Evolutionary conservation across 2,329 filamentous ascomycete species (phyloP).

Genomic region (Biscogniauxia sp.): DNA sequence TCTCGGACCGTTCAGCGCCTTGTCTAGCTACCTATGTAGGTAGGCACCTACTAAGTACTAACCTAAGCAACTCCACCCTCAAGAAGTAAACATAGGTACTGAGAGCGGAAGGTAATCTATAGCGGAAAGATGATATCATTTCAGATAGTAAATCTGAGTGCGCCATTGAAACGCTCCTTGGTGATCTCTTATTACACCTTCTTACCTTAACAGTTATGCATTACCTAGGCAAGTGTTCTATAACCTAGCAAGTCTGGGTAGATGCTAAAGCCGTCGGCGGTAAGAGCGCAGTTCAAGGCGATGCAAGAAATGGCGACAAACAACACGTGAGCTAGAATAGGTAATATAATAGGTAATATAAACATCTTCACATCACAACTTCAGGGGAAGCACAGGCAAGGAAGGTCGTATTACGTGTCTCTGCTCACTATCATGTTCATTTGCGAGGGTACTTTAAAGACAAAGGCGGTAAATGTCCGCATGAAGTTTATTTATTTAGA

Average conservation of each 20-base stretch:
- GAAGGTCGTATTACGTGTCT: not conserved
- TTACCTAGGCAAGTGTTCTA: not conserved
- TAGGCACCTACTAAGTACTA: too few species aligned
- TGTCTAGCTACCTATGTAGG: not conserved
- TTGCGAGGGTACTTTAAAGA: not conserved
- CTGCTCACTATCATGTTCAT: not conserved
- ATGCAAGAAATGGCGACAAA: too few species aligned
- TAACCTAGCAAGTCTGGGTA: not conserved
- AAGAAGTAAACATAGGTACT: not conserved
- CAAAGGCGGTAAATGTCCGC: not conserved
- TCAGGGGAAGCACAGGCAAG: not conserved
- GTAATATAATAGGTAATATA: not conserved
- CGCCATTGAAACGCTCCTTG: not conserved
- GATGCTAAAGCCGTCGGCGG: not conserved
- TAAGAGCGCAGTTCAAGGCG: not conserved
- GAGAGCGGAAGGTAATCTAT: not conserved
- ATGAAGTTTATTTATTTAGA: too few species aligned
- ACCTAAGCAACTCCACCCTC: too few species aligned
- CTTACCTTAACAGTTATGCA: not conserved
- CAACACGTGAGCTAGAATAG: not conserved
- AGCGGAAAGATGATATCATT: not conserved
- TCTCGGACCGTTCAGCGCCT: not conserved
- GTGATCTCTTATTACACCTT: not conserved
- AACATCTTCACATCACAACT: not conserved
- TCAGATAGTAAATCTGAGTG: not conserved